A percentile compares a stretch with the other conserved stretches of the same genome.
These are phyloP conservation scores for Musa acuminata DNA, from an alignment of 176 grass and related monocot species.

Conservation along the genomic window DNA sequence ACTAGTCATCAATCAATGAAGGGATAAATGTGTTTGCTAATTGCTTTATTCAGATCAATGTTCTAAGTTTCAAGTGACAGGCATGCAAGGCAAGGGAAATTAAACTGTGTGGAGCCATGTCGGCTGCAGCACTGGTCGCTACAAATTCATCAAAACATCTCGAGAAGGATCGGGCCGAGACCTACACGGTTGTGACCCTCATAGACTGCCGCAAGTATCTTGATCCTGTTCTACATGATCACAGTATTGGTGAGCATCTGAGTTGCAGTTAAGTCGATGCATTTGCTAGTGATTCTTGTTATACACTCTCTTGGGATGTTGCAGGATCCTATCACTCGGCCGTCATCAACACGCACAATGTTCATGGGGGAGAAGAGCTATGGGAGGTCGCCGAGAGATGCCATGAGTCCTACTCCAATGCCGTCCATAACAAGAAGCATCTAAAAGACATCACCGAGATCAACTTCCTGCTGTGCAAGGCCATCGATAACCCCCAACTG, in stretches of 20 bases:
- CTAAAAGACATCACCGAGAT: conserved; percentile 70
- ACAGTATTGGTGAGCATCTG: conserved; percentile 43
- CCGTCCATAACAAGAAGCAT: conserved; percentile 70
- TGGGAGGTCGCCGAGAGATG: conserved; percentile 80
- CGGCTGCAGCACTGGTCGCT: conserved; percentile 60
- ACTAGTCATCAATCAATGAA: too few relatives aligned
- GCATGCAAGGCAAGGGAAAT: conserved; percentile 69
- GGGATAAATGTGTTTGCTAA: not conserved
- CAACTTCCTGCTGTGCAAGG: conserved; percentile 74
- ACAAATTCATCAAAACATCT: conserved; percentile 44
- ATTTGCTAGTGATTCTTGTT: too few relatives aligned
- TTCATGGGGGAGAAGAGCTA: conserved; percentile 50
- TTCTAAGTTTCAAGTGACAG: conserved; percentile 19
- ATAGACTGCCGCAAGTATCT: conserved; percentile 69
- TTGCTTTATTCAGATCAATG: conserved; percentile 1
- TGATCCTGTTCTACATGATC: conserved; percentile 44
- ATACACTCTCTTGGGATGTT: not conserved
- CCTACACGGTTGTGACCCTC: conserved; percentile 52
- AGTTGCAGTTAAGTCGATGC: too few relatives aligned
- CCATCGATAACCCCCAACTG: conserved; percentile 73
- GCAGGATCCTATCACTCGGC: conserved; percentile 82
- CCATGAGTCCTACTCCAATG: conserved; percentile 41
- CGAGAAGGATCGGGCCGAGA: conserved; percentile 36
- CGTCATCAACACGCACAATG: conserved; percentile 55
- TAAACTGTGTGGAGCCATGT: conserved; percentile 54